These are phyloP conservation scores for Botryotinia calthae DNA, from an alignment of 2,329 filamentous ascomycete genomes.

Conservation along the genomic window DNA sequence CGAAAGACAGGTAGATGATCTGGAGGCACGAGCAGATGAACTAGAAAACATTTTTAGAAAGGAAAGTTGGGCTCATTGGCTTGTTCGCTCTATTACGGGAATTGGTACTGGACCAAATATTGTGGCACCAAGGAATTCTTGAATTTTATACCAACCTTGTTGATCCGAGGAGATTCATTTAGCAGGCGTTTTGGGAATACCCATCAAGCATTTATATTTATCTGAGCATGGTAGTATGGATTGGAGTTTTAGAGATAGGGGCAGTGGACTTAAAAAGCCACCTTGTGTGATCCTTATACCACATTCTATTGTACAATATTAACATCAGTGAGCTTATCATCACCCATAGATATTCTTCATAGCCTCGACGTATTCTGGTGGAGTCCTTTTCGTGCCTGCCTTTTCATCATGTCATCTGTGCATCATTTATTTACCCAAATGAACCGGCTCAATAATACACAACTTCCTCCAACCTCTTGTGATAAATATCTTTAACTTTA, in stretches of 20 bases:
- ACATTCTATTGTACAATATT: conserved; percentile 30
- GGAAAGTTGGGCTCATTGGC: conserved; percentile 39
- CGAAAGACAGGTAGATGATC: conserved; percentile 70
- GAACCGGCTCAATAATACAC: background rate
- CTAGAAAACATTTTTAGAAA: conserved; percentile 48
- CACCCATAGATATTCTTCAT: background rate
- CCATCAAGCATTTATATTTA: conserved; percentile 20
- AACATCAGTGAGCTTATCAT: conserved; percentile 2
- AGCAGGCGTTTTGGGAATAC: conserved; percentile 22
- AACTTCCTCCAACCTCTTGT: background rate
- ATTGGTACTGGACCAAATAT: conserved; percentile 38
- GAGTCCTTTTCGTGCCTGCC: conserved; percentile 2
- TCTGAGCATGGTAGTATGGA: conserved; percentile 23
- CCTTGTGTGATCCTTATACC: conserved; percentile 19
- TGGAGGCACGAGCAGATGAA: conserved; percentile 63
- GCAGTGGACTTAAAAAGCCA: conserved; percentile 30
- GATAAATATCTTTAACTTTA: conserved; percentile 23
- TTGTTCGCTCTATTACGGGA: conserved; percentile 38
- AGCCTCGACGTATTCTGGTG: background rate
- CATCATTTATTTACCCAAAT: background rate
- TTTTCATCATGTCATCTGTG: conserved; percentile 2
- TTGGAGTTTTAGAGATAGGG: conserved; percentile 20
- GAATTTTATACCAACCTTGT: background rate
- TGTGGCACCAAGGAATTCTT: conserved; percentile 23
- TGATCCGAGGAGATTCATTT: conserved; percentile 9